phyloP scores from a whole-genome alignment of 768 basidiomycete species.

The Cystofilobasidium capitatum region DNA sequence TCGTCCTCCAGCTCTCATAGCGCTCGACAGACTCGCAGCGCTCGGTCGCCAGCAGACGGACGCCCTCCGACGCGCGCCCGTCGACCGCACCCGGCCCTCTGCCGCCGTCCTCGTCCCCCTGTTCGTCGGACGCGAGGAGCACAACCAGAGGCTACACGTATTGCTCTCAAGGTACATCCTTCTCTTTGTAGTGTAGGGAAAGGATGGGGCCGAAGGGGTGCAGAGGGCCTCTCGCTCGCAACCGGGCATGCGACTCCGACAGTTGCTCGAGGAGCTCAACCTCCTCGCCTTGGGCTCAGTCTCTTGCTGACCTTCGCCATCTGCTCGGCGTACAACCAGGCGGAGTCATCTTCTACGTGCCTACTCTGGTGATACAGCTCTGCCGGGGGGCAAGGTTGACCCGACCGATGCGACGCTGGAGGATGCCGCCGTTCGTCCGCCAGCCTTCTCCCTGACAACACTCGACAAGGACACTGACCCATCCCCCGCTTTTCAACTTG shows the following conservation, averaged over 20 bases:
- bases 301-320: not conserved
- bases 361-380: not conserved
- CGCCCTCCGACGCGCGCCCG: not conserved
- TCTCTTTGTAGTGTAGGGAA: not conserved
- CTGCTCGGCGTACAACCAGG: not conserved
- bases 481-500: not conserved
- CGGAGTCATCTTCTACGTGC: not conserved
- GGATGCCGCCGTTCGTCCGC: not conserved
- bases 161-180: not conserved
- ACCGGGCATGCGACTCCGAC: no score
- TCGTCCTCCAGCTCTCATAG: not conserved
- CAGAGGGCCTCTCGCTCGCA: no score
- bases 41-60: not conserved
- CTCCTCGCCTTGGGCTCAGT: not conserved
- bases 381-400: constrained; percentile 6
- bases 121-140: not conserved
- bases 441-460: not conserved
- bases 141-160: not conserved
- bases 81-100: not conserved
- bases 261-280: not conserved
- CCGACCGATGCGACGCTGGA: not conserved
- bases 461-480: not conserved
- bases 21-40: not conserved
- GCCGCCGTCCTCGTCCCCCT: constrained; percentile 4
- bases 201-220: no score